phyloP scores from a whole-genome alignment of 2,329 filamentous ascomycete species.

The Cucurbitaria berberidis region DNA sequence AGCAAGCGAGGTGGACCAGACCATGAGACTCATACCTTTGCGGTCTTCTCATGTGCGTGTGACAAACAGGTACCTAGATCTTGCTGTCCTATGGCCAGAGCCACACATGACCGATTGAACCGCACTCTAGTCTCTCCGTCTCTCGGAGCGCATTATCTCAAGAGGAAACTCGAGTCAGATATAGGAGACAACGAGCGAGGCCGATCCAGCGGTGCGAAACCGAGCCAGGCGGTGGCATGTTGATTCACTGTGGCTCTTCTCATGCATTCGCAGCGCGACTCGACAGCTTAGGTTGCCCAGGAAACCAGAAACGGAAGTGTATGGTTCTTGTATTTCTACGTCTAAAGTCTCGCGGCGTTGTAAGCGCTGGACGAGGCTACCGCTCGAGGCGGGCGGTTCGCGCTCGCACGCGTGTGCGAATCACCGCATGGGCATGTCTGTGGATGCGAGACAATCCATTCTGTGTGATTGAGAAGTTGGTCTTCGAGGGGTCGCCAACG shows the following conservation, averaged over 20 bases:
- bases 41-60: neutral
- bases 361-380: constrained; percentile 31
- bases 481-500: constrained; percentile 27
- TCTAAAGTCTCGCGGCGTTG: constrained; percentile 33
- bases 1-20: neutral
- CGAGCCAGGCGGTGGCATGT: constrained; percentile 17
- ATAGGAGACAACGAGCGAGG: constrained; percentile 15
- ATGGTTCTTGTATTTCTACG: constrained; percentile 38
- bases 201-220: constrained; percentile 12
- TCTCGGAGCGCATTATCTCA: constrained; percentile 7
- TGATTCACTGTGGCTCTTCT: constrained; percentile 14
- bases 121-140: no score
- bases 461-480: constrained; percentile 10
- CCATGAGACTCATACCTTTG: neutral
- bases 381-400: constrained; percentile 18
- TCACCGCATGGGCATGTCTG: constrained; percentile 2
- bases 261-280: constrained; percentile 20
- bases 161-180: constrained; percentile 7
- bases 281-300: constrained; percentile 10
- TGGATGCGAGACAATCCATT: constrained; percentile 10
- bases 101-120: neutral
- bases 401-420: constrained; percentile 14
- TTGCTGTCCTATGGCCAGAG: neutral
- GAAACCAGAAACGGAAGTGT: constrained; percentile 10
- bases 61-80: neutral